Percentiles rank a stretch among this genome's conserved stretches.
Evolutionary conservation across 495 filamentous ascomycete species (phyloP).

Genomic region (Neurospora intermedia): DNA sequence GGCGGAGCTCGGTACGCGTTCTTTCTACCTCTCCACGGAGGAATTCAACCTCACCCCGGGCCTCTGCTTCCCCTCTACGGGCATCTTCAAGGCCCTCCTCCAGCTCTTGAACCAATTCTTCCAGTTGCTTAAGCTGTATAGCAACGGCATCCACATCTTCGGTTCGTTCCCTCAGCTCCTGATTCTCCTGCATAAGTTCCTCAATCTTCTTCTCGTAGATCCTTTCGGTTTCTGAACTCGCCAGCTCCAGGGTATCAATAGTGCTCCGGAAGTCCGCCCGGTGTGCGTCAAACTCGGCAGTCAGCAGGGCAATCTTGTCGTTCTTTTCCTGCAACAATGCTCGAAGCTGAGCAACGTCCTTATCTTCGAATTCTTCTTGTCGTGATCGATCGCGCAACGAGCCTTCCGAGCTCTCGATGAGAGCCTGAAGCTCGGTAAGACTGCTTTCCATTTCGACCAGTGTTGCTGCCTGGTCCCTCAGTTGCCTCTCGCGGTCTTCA

Average conservation of each 20-base stretch:
- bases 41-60: slow-evolving; percentile 92
- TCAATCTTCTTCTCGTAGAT: slow-evolving; percentile 90
- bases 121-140: slow-evolving; percentile 81
- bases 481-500: slow-evolving; percentile 72
- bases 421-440: slow-evolving; percentile 59
- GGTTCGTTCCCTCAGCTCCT: slow-evolving; percentile 66
- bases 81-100: slow-evolving; percentile 97
- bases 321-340: slow-evolving; percentile 85
- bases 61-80: slow-evolving; percentile 91
- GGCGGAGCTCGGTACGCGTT: slow-evolving; percentile 76
- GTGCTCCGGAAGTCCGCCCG: slow-evolving; percentile 94
- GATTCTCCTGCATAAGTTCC: slow-evolving; percentile 76
- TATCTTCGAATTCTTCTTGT: slow-evolving; percentile 57
- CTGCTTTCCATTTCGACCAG: slow-evolving; percentile 79
- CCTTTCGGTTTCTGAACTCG: slow-evolving; percentile 92
- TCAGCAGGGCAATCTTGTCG: slow-evolving; percentile 86
- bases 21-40: slow-evolving; percentile 91
- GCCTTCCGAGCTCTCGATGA: slow-evolving; percentile 46
- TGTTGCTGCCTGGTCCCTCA: slow-evolving; percentile 73
- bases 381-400: slow-evolving; percentile 23
- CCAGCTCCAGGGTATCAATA: slow-evolving; percentile 91
- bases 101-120: slow-evolving; percentile 90
- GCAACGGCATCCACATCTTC: slow-evolving; percentile 90
- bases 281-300: slow-evolving; percentile 89
- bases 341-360: slow-evolving; percentile 67